Evolutionary conservation across 2,329 filamentous ascomycete species (phyloP).

Genomic region (Pseudogymnoascus sp.): DNA sequence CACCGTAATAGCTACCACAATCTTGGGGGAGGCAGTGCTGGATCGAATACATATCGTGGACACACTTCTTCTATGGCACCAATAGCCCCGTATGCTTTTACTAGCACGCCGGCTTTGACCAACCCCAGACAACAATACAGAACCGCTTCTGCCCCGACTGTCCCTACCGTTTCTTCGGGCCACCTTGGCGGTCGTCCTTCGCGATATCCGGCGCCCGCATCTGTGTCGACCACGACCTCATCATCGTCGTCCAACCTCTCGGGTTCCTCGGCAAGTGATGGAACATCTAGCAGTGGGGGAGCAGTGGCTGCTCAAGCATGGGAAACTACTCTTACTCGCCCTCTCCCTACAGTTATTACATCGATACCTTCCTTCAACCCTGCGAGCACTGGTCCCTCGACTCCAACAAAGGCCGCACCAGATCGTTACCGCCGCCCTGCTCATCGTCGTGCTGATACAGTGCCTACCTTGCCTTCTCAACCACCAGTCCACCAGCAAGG

Average conservation of each 20-base stretch:
- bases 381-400: slow-evolving; percentile 34
- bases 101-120: slow-evolving; percentile 57
- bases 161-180: slow-evolving; percentile 32
- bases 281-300: not conserved
- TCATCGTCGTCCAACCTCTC: slow-evolving; percentile 28
- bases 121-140: slow-evolving; percentile 48
- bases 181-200: slow-evolving; percentile 28
- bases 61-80: slow-evolving; percentile 39
- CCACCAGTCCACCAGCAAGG: slow-evolving; percentile 21
- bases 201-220: slow-evolving; percentile 41
- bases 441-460: slow-evolving; percentile 39
- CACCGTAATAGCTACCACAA: slow-evolving; percentile 44
- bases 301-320: slow-evolving; percentile 16
- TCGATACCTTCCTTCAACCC: slow-evolving; percentile 46
- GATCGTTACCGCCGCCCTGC: slow-evolving; percentile 72
- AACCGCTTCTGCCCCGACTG: slow-evolving; percentile 43
- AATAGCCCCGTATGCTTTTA: slow-evolving; percentile 71
- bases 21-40: slow-evolving; percentile 39
- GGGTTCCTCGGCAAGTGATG: slow-evolving; percentile 13
- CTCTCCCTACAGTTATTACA: slow-evolving; percentile 35
- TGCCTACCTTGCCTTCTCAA: slow-evolving; percentile 20
- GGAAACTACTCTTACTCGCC: slow-evolving; percentile 15
- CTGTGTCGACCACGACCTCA: slow-evolving; percentile 37
- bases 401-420: slow-evolving; percentile 59
- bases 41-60: slow-evolving; percentile 44